A percentile compares a stretch with the other conserved stretches of the same genome.
Evolutionary conservation across 2,329 filamentous ascomycete species (phyloP).

Genomic region (Xylariaceae sp.): DNA sequence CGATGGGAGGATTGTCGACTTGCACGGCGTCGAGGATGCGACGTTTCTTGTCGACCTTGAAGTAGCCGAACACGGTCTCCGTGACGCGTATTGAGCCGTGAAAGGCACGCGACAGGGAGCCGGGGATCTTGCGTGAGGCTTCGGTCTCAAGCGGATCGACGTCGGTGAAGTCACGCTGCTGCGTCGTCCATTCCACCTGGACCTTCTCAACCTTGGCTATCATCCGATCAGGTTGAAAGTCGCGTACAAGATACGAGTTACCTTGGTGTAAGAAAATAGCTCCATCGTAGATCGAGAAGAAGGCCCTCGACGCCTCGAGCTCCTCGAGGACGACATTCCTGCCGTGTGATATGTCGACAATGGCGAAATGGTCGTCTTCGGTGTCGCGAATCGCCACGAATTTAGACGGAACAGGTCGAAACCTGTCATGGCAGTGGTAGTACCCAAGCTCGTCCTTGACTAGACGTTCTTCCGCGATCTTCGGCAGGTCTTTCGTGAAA

Average conservation of each 20-base stretch:
- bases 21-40: conserved; percentile 89
- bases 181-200: conserved; percentile 92
- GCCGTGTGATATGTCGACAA: conserved; percentile 83
- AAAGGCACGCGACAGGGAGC: conserved; percentile 71
- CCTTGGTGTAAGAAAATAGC: conserved; percentile 97
- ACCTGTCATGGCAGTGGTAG: conserved; percentile 87
- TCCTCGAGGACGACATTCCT: conserved; percentile 89
- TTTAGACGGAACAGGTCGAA: conserved; percentile 80
- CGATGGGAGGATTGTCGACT: conserved; percentile 90
- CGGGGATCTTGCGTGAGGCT: conserved; percentile 72
- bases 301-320: conserved; percentile 92
- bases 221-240: conserved; percentile 78
- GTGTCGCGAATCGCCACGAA: conserved; percentile 89
- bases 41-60: conserved; percentile 87
- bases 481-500: conserved; percentile 73
- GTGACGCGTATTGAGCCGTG: conserved; percentile 85
- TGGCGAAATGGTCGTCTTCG: conserved; percentile 87
- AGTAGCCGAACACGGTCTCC: conserved; percentile 92
- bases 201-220: conserved; percentile 88
- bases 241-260: conserved; percentile 87
- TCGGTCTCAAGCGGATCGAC: conserved; percentile 93
- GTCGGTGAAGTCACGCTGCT: conserved; percentile 90
- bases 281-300: conserved; percentile 94
- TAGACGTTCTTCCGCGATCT: conserved; percentile 75
- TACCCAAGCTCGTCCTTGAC: conserved; percentile 75